Evolutionary conservation across 805 yeast genomes (phyloP).

Genomic region (Peterozyma xylosa): DNA sequence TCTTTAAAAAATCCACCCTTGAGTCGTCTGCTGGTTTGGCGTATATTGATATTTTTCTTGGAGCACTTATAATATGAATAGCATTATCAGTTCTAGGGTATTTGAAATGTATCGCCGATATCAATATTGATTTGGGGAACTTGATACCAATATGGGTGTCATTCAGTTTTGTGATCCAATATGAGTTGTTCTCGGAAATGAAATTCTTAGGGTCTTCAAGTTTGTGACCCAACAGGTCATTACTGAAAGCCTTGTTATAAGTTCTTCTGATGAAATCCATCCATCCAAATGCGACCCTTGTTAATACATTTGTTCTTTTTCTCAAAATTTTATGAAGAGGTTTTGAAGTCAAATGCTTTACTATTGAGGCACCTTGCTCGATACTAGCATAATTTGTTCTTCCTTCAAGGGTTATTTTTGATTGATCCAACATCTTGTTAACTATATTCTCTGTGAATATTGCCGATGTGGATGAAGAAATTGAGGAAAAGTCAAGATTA

Average conservation of each 20-base stretch:
- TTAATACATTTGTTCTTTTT: slow-evolving; percentile 1
- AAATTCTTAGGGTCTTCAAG: slow-evolving; percentile 1
- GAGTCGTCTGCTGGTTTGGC: slow-evolving; percentile 1
- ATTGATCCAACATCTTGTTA: slow-evolving; percentile 3
- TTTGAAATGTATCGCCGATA: slow-evolving; percentile 1
- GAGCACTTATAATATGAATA: slow-evolving; percentile 4
- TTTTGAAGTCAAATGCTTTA: slow-evolving; percentile 1
- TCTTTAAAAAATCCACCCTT: not conserved
- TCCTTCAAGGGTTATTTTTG: not conserved
- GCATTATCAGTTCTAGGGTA: slow-evolving; percentile 9
- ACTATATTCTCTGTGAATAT: slow-evolving; percentile 2
- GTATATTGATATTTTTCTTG: slow-evolving; percentile 6
- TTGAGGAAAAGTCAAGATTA: not conserved
- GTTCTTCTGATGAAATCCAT: slow-evolving; percentile 5
- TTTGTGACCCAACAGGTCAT: not conserved
- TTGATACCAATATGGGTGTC: slow-evolving; percentile 7
- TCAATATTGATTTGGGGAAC: slow-evolving; percentile 1
- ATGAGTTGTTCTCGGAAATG: slow-evolving; percentile 1
- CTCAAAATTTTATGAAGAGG: not conserved
- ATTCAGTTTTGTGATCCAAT: slow-evolving; percentile 2
- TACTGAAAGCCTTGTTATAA: not conserved
- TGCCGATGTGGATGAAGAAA: not conserved
- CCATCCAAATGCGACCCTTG: slow-evolving; percentile 5
- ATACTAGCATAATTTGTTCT: slow-evolving; percentile 6
- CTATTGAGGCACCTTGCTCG: slow-evolving; percentile 4